Conservation (phyloP, 2,329 filamentous ascomycete genomes). For the Lasiodiplodia sp. region DNA sequence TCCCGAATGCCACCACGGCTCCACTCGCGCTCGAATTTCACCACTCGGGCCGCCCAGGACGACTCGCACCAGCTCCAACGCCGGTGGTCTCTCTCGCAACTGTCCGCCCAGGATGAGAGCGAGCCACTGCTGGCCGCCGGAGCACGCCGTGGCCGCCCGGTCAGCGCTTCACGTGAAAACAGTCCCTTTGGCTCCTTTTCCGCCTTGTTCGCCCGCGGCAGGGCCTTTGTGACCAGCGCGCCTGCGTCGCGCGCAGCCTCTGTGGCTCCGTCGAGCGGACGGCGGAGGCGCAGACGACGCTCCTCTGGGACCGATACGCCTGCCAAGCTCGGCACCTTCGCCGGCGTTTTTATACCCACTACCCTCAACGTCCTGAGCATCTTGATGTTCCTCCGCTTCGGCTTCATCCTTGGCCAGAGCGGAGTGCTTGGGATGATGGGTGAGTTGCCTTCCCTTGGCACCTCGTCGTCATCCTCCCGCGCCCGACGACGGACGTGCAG, state of each 20-base stretch:
- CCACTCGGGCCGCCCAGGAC: slow-evolving; percentile 54
- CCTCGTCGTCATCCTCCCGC: neutral
- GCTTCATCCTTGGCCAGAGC: slow-evolving; percentile 81
- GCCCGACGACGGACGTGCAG: neutral
- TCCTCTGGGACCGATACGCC: neutral
- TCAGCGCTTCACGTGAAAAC: slow-evolving; percentile 4
- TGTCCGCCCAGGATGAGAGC: slow-evolving; percentile 43
- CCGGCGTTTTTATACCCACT: slow-evolving; percentile 79
- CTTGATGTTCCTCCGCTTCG: slow-evolving; percentile 90
- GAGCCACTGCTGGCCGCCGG: slow-evolving; percentile 24
- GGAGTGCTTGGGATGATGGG: slow-evolving; percentile 82
- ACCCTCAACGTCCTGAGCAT: slow-evolving; percentile 89
- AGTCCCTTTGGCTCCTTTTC: slow-evolving; percentile 9
- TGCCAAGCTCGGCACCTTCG: slow-evolving; percentile 74
- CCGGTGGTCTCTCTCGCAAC: slow-evolving; percentile 42
- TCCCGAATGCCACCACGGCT: slow-evolving; percentile 29
- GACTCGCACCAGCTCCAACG: slow-evolving; percentile 53
- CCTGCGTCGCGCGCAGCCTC: slow-evolving; percentile 4
- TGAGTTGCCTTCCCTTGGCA: slow-evolving; percentile 49
- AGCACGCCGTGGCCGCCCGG: slow-evolving; percentile 48
- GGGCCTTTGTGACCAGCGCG: neutral
- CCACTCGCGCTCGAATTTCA: slow-evolving; percentile 47
- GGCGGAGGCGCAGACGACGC: slow-evolving; percentile 3
- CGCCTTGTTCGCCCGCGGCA: slow-evolving; percentile 1
- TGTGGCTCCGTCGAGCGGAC: slow-evolving; percentile 22